Evolutionary conservation across 495 filamentous ascomycete species (phyloP).

Genomic region (Neurospora discreta): DNA sequence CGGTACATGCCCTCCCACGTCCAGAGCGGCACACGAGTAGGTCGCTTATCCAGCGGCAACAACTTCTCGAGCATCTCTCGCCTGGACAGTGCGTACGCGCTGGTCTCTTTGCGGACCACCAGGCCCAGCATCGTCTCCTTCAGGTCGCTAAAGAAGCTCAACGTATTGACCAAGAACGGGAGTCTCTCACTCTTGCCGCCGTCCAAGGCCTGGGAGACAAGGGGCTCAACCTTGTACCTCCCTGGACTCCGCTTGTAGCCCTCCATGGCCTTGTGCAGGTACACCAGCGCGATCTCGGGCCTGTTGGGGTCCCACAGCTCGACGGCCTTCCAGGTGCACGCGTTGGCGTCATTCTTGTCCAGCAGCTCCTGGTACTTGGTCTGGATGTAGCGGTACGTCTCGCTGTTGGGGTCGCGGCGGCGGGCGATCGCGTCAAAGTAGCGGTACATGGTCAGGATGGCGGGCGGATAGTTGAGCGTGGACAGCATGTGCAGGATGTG

Average conservation of each 20-base stretch:
- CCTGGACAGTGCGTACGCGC: background rate
- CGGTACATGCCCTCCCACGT: conserved; percentile 20
- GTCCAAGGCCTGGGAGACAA: background rate
- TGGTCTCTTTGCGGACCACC: background rate
- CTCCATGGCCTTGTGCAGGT: conserved; percentile 15
- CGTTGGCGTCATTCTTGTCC: conserved; percentile 5
- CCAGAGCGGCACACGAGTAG: conserved; percentile 17
- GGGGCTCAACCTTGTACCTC: background rate
- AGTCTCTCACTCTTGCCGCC: background rate
- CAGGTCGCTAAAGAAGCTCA: background rate
- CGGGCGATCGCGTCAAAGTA: background rate
- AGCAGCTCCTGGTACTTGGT: conserved; percentile 5
- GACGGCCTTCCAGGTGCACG: conserved; percentile 12
- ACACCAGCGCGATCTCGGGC: conserved; percentile 2
- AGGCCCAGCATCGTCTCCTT: background rate
- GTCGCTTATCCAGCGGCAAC: background rate
- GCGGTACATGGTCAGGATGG: conserved; percentile 12
- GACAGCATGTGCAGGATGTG: conserved; percentile 18
- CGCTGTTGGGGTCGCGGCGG: background rate
- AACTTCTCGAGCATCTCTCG: background rate
- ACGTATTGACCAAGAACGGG: background rate
- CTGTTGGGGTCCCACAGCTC: background rate
- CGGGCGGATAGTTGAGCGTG: conserved; percentile 13
- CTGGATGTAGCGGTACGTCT: background rate
- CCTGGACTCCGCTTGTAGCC: background rate